A percentile compares a stretch with the other conserved stretches of the same genome.
phyloP scores from a whole-genome alignment of 169 alveolate genomes.

The Eimeria acervulina region DNA sequence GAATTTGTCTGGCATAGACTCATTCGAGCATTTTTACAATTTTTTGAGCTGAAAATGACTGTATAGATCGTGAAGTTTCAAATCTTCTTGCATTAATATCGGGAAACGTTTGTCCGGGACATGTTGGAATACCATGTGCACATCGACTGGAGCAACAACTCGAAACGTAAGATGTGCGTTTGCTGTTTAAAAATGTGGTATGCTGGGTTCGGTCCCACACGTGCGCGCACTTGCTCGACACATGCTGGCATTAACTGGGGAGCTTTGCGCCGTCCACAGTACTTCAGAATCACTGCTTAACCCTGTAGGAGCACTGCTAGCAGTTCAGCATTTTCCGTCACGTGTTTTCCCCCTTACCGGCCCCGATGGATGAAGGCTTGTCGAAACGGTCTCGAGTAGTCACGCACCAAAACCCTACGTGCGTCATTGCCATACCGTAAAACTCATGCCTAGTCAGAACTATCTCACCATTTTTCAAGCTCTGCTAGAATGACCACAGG shows the following conservation, averaged over 20 bases:
- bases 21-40: background rate
- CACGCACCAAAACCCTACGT: conserved; percentile 41
- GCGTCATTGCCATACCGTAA: background rate
- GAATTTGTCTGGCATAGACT: background rate
- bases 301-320: background rate
- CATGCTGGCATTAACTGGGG: background rate
- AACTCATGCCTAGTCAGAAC: background rate
- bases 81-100: background rate
- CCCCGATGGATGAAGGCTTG: conserved; percentile 19
- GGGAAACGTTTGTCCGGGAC: background rate
- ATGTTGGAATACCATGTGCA: background rate
- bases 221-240: conserved; percentile 30
- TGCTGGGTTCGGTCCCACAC: background rate
- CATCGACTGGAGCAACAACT: background rate
- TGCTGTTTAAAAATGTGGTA: background rate
- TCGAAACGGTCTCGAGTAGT: conserved; percentile 17
- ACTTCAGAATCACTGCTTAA: background rate
- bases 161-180: background rate
- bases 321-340: background rate
- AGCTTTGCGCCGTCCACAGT: background rate
- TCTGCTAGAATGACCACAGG: conserved; percentile 41
- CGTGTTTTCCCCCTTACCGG: conserved; percentile 12
- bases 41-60: background rate
- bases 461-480: conserved; percentile 25
- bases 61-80: background rate